phyloP scores from a whole-genome alignment of 73 alveolate genomes.

The Paramecium sexaurelia region DNA sequence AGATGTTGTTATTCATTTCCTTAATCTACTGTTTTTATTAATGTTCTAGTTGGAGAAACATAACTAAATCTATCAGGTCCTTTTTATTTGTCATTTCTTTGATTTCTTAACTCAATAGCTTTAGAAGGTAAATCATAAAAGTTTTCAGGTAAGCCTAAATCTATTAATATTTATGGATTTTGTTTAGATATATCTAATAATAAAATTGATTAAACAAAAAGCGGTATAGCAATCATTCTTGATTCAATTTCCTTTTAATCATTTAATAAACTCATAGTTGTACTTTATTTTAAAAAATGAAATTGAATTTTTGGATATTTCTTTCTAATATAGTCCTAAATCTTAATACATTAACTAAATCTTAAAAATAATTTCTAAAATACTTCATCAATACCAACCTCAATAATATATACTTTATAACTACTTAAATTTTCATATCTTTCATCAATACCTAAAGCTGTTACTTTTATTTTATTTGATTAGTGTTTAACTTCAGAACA shows the following conservation, averaged over 20 bases:
- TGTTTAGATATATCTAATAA: neutral
- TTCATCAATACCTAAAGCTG: constrained; percentile 34
- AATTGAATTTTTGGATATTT: neutral
- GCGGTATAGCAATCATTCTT: neutral
- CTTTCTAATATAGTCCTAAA: neutral
- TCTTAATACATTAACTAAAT: constrained; percentile 22
- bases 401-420: constrained; percentile 31
- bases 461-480: neutral
- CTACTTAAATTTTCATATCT: neutral
- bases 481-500: neutral
- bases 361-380: constrained; percentile 44
- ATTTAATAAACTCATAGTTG: neutral
- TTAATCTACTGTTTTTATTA: neutral
- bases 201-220: neutral
- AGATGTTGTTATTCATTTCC: neutral
- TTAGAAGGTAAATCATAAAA: constrained; percentile 23
- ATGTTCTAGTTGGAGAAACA: constrained; percentile 24
- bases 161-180: neutral
- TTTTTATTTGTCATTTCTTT: neutral
- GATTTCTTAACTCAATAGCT: neutral
- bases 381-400: constrained; percentile 4
- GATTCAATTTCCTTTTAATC: constrained; percentile 34
- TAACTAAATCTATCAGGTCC: constrained; percentile 16
- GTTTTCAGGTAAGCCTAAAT: constrained; percentile 28
- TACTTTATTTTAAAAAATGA: neutral